These are phyloP conservation scores for Sarocladium strictum DNA, from an alignment of 2,329 filamentous ascomycete genomes.

Conservation along the genomic window DNA sequence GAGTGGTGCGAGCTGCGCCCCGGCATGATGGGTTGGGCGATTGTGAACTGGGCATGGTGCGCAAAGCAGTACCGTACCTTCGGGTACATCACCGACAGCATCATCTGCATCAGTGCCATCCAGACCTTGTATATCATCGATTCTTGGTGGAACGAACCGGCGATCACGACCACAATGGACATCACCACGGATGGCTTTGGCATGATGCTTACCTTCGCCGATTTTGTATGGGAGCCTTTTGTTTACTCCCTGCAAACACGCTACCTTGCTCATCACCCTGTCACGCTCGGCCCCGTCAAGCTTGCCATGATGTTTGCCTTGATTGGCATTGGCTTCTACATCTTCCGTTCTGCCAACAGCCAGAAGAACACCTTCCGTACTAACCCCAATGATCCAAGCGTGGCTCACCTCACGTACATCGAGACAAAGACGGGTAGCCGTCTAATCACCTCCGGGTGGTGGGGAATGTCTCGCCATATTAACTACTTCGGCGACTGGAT, in stretches of 20 bases:
- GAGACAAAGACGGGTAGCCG: constrained; percentile 77
- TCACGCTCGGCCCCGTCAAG: constrained; percentile 66
- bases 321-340: constrained; percentile 70
- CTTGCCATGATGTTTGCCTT: constrained; percentile 60
- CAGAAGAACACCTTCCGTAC: constrained; percentile 94
- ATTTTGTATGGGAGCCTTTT: constrained; percentile 90
- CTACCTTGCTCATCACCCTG: constrained; percentile 77
- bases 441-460: constrained; percentile 83
- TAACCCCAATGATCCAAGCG: constrained; percentile 71
- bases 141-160: constrained; percentile 78
- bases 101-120: constrained; percentile 69
- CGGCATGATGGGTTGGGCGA: constrained; percentile 81
- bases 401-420: constrained; percentile 79
- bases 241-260: constrained; percentile 78
- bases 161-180: constrained; percentile 90
- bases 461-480: constrained; percentile 86
- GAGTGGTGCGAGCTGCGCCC: constrained; percentile 86
- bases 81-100: constrained; percentile 79
- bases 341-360: constrained; percentile 90
- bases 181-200: constrained; percentile 91
- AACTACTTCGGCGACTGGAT: constrained; percentile 96
- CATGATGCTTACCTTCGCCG: constrained; percentile 90
- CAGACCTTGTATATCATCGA: constrained; percentile 83
- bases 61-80: constrained; percentile 84
- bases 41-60: constrained; percentile 78